Base-by-base conservation (phyloP, 1,284 basidiomycete genomes). In the Puccinia novopanici region DNA sequence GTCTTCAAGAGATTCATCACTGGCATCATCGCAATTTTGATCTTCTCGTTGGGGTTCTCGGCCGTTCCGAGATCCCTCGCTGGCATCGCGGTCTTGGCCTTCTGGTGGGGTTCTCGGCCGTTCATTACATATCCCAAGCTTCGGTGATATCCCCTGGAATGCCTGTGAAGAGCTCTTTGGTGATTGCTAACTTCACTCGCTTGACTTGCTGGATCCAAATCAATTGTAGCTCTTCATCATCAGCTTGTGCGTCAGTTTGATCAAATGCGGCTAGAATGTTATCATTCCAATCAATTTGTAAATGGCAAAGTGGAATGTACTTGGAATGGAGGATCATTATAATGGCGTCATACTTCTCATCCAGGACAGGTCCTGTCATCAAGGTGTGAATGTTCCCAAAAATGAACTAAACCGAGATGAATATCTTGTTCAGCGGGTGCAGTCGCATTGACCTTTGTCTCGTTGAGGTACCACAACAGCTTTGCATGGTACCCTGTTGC, bases 201-300 rank as follows among this genome's bases (percentile, higher is more conserved):
- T 34, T 5, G 15, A 61, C 57, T 61, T 72, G 68, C 40, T 55
- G 19, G 9, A 22, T 3, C 68, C 68, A 72, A 48, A 8, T 30
- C 17, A 9, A 30, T 9, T 52, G 30, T 19, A 72, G 34, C 3
- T 72, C 13, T 12, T 52, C 24, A 30, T 72, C 48, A 0, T 48
- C 68, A 8, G 15, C n/a, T 40, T 72, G 68, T 4, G 68, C 19
- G 1, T 15, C n/a, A 5, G 45, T 72, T n/a, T n/a, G 52, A 10
- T 34, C 5, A 54, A 54, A 52, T 4, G 54, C 45, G 5, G 52
- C 24, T 24, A 37, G 0, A 2, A 72, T 12, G 22, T 54, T 70
- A 17, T 70, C 67, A 19, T 61, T 61, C 57, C 57, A 61, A 13
- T 61, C 57, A 9, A 61, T 5, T 30, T 61, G 57, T 17, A 61